phyloP scores from a whole-genome alignment of 495 filamentous ascomycete species.

The Penicillium herquei region DNA sequence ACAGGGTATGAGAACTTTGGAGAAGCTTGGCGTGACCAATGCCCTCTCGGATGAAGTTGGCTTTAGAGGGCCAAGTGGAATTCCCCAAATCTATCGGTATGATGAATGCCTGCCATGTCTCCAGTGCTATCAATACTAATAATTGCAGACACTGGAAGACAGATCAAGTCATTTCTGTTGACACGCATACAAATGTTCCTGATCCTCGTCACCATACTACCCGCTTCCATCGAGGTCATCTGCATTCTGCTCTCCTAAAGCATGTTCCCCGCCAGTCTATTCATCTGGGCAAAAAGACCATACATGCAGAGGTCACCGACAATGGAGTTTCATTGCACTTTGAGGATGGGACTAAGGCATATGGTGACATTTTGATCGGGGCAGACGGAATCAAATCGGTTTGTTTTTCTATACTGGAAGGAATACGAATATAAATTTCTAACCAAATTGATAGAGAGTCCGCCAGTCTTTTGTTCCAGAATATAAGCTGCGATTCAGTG shows the following conservation, averaged over 20 bases:
- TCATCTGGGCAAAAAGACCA: constrained; percentile 23
- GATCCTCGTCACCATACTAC: constrained; percentile 44
- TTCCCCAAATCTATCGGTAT: constrained; percentile 36
- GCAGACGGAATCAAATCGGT: constrained; percentile 38
- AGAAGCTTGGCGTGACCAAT: constrained; percentile 42
- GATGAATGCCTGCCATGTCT: not conserved
- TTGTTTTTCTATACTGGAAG: not conserved
- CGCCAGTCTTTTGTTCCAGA: constrained; percentile 38
- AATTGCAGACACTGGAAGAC: constrained; percentile 40
- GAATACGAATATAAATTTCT: not conserved
- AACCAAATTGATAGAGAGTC: constrained; percentile 17
- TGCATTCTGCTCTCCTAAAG: constrained; percentile 43
- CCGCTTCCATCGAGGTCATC: constrained; percentile 46
- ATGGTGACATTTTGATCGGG: constrained; percentile 33
- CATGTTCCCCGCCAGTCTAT: constrained; percentile 36
- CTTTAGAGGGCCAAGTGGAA: constrained; percentile 39
- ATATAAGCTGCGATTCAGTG: constrained; percentile 41
- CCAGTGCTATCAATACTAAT: not conserved
- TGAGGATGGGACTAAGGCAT: constrained; percentile 27
- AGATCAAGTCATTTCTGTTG: constrained; percentile 42
- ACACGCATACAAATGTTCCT: constrained; percentile 34
- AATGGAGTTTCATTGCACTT: constrained; percentile 25
- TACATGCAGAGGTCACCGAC: constrained; percentile 13
- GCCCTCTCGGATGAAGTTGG: constrained; percentile 39
- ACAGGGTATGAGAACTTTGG: constrained; percentile 46